These are phyloP conservation scores for Rehmannia glutinosa DNA, from an alignment of 257 asterid genomes.

Conservation along the genomic window DNA sequence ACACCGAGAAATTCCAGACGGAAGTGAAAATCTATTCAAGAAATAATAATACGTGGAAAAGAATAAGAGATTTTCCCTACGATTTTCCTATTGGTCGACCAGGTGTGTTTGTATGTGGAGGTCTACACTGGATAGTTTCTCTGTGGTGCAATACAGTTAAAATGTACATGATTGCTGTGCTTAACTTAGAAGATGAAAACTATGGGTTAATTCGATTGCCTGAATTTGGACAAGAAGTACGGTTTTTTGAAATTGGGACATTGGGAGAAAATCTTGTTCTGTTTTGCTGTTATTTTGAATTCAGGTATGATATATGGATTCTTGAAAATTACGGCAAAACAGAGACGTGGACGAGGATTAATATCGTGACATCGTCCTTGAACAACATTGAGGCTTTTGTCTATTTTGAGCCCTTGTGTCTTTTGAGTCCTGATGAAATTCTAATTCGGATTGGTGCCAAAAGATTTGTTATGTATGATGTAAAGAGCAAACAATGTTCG, in stretches of 20 bases:
- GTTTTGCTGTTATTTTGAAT: not conserved
- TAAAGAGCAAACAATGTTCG: not conserved
- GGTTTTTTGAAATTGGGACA: not conserved
- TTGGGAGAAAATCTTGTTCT: not conserved
- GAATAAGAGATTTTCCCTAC: slow-evolving; percentile 5
- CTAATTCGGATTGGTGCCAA: slow-evolving; percentile 5
- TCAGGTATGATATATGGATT: not conserved
- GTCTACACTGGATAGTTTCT: not conserved
- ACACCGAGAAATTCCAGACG: not conserved
- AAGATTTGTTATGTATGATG: not conserved
- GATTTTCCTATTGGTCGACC: not conserved
- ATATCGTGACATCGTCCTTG: not conserved
- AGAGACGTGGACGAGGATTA: slow-evolving; percentile 16
- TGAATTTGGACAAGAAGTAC: not conserved
- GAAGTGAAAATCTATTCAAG: slow-evolving; percentile 14
- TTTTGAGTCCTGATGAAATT: not conserved
- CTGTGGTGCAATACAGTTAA: not conserved
- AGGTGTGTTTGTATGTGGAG: not conserved
- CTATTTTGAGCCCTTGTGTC: slow-evolving; percentile 9
- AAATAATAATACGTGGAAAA: slow-evolving; percentile 2
- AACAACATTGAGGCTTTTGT: not conserved
- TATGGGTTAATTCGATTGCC: not conserved
- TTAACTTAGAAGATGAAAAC: not conserved
- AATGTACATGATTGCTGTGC: not conserved
- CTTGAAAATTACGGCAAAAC: slow-evolving; percentile 1